Evolutionary conservation across 306 rosid species (phyloP), one percentile per base, ranked within the genome.

Genomic region (Glycine latifolia): DNA sequence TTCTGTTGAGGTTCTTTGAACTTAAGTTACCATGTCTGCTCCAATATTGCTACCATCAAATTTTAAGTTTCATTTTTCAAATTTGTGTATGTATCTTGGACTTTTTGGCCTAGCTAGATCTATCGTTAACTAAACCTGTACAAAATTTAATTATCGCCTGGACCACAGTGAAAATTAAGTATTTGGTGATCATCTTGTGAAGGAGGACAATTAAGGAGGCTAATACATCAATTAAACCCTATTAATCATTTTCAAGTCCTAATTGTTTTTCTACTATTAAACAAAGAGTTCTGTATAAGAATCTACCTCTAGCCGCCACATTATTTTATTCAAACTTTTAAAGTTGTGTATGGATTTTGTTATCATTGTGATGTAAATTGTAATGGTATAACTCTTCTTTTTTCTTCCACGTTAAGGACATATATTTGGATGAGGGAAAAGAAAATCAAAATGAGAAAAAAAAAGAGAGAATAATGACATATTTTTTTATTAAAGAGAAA

Each of bases 81-180:
- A 9, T 2, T 6, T 37, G 2, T 41, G 0, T 26, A 26, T 26
- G 31, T 26, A 26, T 26, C 31, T 26, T 26, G 31, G 31, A 26
- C 31, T 26, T 4, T 12, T 59, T 33, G 71, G 61, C 63, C 43
- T 54, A 26, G 26, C 58, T 14, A 50, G 17, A 33, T 61, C 16
- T 26, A 35, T 43, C 33, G 4, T 60, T 60, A 60, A 60, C n/a
- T 9, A 10, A 9, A 3, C 67, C 1, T 26, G 10, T 6, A 3
- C 75, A 48, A 35, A 66, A 76, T 26, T 26, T 26, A 26, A 26
- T 50, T 37, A 49, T 71, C 69, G 43, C 44, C 65, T 41, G 86
- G 86, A 83, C 79, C 79, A 50, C 79, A 71, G 55, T 59, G 58
- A 3, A 4, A 33, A 41, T 26, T 26, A 26, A 41, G 13, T 9